Conservation (phyloP, 805 yeast species). For the Monosporozyma servazzii region DNA sequence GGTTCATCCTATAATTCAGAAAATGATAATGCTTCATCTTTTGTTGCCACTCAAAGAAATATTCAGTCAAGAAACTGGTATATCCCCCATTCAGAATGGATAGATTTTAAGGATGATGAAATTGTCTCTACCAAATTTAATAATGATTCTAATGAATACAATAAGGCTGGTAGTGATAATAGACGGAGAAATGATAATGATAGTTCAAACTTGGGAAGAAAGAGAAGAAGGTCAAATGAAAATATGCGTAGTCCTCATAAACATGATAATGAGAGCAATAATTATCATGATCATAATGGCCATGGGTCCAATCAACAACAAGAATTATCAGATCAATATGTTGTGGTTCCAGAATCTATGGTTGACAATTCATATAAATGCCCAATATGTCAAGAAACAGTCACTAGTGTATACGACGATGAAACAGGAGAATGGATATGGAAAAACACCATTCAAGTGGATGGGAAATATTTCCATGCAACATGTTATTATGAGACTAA, state of each 20-base stretch:
- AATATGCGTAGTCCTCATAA: neutral
- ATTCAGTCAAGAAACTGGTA: slow-evolving; percentile 81
- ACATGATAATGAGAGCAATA: neutral
- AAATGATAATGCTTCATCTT: slow-evolving; percentile 35
- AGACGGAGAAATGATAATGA: slow-evolving; percentile 2
- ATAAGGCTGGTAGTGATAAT: slow-evolving; percentile 4
- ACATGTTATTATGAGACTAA: slow-evolving; percentile 58
- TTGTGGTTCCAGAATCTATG: slow-evolving; percentile 58
- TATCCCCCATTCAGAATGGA: slow-evolving; percentile 63
- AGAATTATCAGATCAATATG: slow-evolving; percentile 38
- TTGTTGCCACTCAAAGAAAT: slow-evolving; percentile 18
- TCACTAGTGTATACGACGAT: slow-evolving; percentile 60
- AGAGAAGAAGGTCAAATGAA: neutral
- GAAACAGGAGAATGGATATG: slow-evolving; percentile 77
- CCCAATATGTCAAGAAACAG: slow-evolving; percentile 61
- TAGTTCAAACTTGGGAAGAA: slow-evolving; percentile 2
- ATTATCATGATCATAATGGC: neutral
- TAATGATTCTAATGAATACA: slow-evolving; percentile 4
- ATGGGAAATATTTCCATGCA: slow-evolving; percentile 51
- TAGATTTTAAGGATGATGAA: slow-evolving; percentile 60
- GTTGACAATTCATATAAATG: slow-evolving; percentile 50
- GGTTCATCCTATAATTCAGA: slow-evolving; percentile 50
- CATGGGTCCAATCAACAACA: slow-evolving; percentile 6
- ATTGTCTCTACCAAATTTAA: slow-evolving; percentile 33
- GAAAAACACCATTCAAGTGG: slow-evolving; percentile 50